A percentile compares a stretch with the other conserved stretches of the same genome.
Evolutionary conservation across 805 yeast genomes (phyloP).

Genomic region (Cyberlindnera samutprakarnensis): DNA sequence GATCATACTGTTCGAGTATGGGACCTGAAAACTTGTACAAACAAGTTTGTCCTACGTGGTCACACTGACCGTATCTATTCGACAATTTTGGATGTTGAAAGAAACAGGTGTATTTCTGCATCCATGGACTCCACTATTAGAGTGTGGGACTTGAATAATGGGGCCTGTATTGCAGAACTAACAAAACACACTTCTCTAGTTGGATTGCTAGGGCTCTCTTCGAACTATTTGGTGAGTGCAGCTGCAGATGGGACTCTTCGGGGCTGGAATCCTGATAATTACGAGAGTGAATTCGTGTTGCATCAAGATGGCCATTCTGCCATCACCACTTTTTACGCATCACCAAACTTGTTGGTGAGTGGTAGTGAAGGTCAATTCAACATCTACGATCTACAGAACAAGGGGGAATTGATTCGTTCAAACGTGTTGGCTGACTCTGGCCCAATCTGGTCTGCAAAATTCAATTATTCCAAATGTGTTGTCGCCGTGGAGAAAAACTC

Average conservation of each 20-base stretch:
- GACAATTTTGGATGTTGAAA: conserved; percentile 70
- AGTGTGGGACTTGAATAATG: conserved; percentile 83
- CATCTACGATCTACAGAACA: conserved; percentile 72
- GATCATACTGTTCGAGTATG: conserved; percentile 88
- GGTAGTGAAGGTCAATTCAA: conserved; percentile 86
- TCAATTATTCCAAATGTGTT: conserved; percentile 76
- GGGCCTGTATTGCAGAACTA: conserved; percentile 58
- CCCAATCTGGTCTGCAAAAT: conserved; percentile 91
- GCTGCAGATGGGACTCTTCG: conserved; percentile 93
- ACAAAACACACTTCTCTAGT: conserved; percentile 89
- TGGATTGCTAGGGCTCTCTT: conserved; percentile 74
- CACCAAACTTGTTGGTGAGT: conserved; percentile 74
- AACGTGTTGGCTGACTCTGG: conserved; percentile 74
- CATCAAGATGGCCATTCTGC: conserved; percentile 78
- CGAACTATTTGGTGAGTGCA: conserved; percentile 77
- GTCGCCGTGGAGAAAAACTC: conserved; percentile 81
- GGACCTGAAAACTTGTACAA: conserved; percentile 72
- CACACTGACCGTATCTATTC: conserved; percentile 86
- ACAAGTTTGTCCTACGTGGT: conserved; percentile 69
- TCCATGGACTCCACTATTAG: conserved; percentile 84
- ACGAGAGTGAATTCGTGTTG: conserved; percentile 55
- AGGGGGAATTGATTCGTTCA: conserved; percentile 60
- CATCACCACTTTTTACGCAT: conserved; percentile 89
- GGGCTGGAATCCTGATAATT: conserved; percentile 85
- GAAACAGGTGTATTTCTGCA: conserved; percentile 82